A percentile compares a stretch with the other conserved stretches of the same genome.
These are phyloP conservation scores for Sinapis alba DNA, from an alignment of 441 rosid genomes.

Conservation along the genomic window DNA sequence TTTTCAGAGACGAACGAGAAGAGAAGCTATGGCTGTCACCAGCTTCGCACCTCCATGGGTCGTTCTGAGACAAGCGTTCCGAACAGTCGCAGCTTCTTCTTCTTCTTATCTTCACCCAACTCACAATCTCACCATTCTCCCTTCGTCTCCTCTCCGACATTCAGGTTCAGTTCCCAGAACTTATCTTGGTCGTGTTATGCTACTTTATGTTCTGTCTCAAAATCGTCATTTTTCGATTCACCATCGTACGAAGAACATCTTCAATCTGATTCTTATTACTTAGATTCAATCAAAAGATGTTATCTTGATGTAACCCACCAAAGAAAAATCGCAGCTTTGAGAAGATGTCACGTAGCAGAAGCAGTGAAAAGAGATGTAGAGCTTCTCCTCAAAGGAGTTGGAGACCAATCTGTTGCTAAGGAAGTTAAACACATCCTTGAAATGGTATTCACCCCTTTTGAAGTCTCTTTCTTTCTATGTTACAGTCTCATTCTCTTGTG, in stretches of 20 bases:
- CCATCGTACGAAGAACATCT: background rate
- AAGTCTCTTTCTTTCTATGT: conserved; percentile 2
- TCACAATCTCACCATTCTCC: conserved; percentile 21
- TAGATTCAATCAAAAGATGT: background rate
- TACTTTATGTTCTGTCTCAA: background rate
- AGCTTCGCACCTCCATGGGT: conserved; percentile 41
- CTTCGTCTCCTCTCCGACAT: conserved; percentile 36
- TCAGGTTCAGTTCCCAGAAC: conserved; percentile 43
- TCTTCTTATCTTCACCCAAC: conserved; percentile 33
- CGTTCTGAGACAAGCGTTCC: conserved; percentile 51
- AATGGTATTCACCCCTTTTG: background rate
- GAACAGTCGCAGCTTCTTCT: conserved; percentile 34
- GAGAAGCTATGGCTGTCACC: background rate
- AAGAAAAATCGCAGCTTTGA: conserved; percentile 44
- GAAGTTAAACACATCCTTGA: conserved; percentile 63
- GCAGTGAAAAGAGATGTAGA: conserved; percentile 66
- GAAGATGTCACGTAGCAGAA: conserved; percentile 60
- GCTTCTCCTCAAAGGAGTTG: conserved; percentile 58
- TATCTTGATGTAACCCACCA: background rate
- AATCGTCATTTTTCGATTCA: conserved; percentile 17
- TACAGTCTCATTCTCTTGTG: background rate
- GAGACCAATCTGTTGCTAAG: conserved; percentile 57
- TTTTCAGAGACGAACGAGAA: background rate
- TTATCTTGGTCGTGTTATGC: background rate
- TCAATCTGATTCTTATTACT: background rate